Base-by-base conservation (phyloP, 2,329 filamentous ascomycete genomes). In the Seiridium unicorne region DNA sequence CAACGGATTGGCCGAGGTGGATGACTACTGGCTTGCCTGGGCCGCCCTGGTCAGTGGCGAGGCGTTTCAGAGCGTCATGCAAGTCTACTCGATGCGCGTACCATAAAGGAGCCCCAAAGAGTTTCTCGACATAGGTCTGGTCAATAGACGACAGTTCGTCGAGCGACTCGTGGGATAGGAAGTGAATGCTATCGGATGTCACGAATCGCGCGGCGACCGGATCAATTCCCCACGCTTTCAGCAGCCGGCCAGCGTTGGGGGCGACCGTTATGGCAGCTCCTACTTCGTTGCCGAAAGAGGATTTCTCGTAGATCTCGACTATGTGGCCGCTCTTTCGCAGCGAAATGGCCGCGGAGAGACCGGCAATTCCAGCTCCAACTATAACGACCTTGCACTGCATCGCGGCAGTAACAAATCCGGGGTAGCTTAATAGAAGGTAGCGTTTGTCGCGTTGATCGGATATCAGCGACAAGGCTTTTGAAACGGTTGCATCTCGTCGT, bases 51-150 rank as follows among this genome's bases (percentile, higher is more conserved):
- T 66, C 55, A 18, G 70, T 64, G 1, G 75, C 74, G 31, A 73
- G 65, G 26, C 68, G 35, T 54, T 73, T 73, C 3, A 78, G 63
- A 26, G 71, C 64, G 34, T 71, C 72, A 61, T 79, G 77, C 48
- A 80, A 64, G 60, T 79, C 77, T 32, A 77, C 73, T n/a, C 77
- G 70, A 61, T 79, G 76, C 9, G 73, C 55, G 44, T 55, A 61
- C 49, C 49, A 58, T 62, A 71, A 13, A 55, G n/a, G n/a, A 32
- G 49, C 49, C n/a, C 32, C 49, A 32, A 26, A 53, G 9, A 13
- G 49, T n/a, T 53, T 31, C 7, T 13, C 11, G 9, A 9, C 32
- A 32, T 53, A 8, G n/a, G n/a, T 32, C 7, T 53, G 9, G 7
- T n/a, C 26, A 32, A 53, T 9, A 31, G 9, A 26, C 9, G 49